A percentile compares a stretch with the other conserved stretches of the same genome.
phyloP scores from a whole-genome alignment of 257 asterid species.

The Solanum clarkiae region DNA sequence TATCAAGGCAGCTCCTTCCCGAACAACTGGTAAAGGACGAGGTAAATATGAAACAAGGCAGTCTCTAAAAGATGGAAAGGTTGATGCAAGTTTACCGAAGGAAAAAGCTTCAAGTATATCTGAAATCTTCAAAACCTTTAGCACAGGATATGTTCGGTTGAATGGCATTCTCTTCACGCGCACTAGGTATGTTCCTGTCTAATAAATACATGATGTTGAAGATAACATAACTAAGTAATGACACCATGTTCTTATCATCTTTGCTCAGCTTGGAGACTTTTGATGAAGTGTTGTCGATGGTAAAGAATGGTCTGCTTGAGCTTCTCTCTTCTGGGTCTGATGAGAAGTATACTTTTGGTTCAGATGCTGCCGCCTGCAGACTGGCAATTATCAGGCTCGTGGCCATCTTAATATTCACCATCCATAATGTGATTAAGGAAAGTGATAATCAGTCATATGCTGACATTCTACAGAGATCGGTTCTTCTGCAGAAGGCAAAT shows the following conservation, averaged over 20 bases:
- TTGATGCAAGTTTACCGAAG: conserved; percentile 27
- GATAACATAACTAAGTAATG: not conserved
- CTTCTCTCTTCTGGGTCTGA: conserved; percentile 69
- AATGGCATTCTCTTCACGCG: conserved; percentile 88
- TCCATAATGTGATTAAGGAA: conserved; percentile 71
- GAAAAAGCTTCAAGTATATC: conserved; percentile 26
- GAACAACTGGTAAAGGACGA: conserved; percentile 45
- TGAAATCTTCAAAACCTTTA: conserved; percentile 45
- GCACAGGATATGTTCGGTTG: conserved; percentile 60
- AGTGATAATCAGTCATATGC: conserved; percentile 82
- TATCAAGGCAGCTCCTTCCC: conserved; percentile 26
- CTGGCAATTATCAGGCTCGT: conserved; percentile 66
- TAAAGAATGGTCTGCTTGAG: conserved; percentile 50
- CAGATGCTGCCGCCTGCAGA: conserved; percentile 56
- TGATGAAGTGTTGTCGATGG: conserved; percentile 56
- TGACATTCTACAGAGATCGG: conserved; percentile 85
- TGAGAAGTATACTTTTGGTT: conserved; percentile 58
- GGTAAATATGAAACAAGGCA: conserved; percentile 49
- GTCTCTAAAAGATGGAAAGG: conserved; percentile 27
- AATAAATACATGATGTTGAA: not conserved
- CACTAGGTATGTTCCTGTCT: conserved; percentile 54
- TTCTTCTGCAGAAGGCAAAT: conserved; percentile 73
- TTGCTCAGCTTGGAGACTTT: conserved; percentile 79
- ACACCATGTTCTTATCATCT: conserved; percentile 5
- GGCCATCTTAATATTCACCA: conserved; percentile 69